These are phyloP conservation scores for Tricholoma hemisulphureum DNA, from an alignment of 768 basidiomycete genomes.

Conservation along the genomic window DNA sequence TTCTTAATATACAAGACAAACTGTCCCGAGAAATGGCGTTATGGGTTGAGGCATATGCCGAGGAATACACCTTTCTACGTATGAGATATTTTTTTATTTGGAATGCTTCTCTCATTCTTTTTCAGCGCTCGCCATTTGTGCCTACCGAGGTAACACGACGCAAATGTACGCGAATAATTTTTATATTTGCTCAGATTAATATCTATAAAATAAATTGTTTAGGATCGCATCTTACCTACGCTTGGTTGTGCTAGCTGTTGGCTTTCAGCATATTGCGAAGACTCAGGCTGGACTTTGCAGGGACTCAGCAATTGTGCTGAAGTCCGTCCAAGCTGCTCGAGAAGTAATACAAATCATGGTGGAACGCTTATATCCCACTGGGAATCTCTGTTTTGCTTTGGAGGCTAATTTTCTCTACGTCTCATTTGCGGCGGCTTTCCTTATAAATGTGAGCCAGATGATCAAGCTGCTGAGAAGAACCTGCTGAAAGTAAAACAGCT, in stretches of 20 bases:
- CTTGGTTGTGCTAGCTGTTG: slow-evolving; percentile 54
- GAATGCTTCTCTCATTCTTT: not conserved
- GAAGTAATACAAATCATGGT: slow-evolving; percentile 54
- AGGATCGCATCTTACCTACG: slow-evolving; percentile 57
- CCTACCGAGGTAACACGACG: slow-evolving; percentile 43
- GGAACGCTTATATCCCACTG: slow-evolving; percentile 52
- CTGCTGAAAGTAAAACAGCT: slow-evolving; percentile 32
- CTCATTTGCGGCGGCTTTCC: slow-evolving; percentile 59
- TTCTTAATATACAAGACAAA: slow-evolving; percentile 37
- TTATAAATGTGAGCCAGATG: slow-evolving; percentile 49
- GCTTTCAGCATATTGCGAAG: slow-evolving; percentile 48
- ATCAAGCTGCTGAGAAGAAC: not conserved
- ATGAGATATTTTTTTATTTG: slow-evolving; percentile 12
- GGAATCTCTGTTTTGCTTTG: slow-evolving; percentile 55
- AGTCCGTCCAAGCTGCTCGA: slow-evolving; percentile 56
- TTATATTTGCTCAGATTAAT: slow-evolving; percentile 2
- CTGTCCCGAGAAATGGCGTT: slow-evolving; percentile 36
- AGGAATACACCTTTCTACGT: slow-evolving; percentile 37
- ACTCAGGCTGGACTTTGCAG: slow-evolving; percentile 37
- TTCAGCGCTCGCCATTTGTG: slow-evolving; percentile 42
- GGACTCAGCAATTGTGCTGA: slow-evolving; percentile 42
- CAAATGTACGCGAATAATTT: slow-evolving; percentile 34
- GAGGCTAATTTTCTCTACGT: slow-evolving; percentile 51
- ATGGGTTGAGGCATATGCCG: slow-evolving; percentile 43
- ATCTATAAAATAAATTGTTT: not conserved